Base-by-base conservation (phyloP, 2,329 filamentous ascomycete species). In the Sporothrix luriei region DNA sequence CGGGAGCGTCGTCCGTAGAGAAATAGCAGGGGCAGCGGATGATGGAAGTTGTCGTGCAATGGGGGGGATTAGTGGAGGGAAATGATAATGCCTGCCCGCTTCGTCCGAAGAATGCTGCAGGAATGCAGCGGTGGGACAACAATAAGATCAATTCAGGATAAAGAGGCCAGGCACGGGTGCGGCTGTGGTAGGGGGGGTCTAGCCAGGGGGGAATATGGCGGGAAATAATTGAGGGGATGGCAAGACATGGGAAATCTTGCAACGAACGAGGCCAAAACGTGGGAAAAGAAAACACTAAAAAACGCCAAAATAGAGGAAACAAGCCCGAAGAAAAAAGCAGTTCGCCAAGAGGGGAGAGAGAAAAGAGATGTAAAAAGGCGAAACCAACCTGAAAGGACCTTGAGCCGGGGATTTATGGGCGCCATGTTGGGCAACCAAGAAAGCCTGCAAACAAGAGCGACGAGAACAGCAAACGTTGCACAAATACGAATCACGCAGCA, bases 301-400 rank as follows among this genome's bases (percentile, higher is more conserved):
- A 65, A 19, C 29, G 64, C 40, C 19, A 48, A 62, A 48, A 49
- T 19, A 64, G 4, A n/a, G 19, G 16, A n/a, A 48, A n/a, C 4
- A 49, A 49, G 48, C 48, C n/a, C 40, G 7, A 7, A 4, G 16
- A 49, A 49, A 29, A 7, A 26, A 48, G 13, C n/a, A 26, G 14
- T 26, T 29, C 29, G 29, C 29, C 29, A 29, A 61, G 26, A 62
- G 4, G 19, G 0, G 19, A 61, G 26, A 62, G 4, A 29, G 0
- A n/a, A 29, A 48, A 54, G 57, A 51, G 16, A 38, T 26, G 14
- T 49, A 46, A 54, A 40, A 49, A 59, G 38, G 54, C 16, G 21
- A 72, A 76, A 84, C 85, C 80, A 80, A 87, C 85, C 85, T 84
- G 84, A 86, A 78, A 87, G 82, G 79, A 86, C 82, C 81, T 84